Percentiles rank a stretch among this genome's conserved stretches.
Conservation (phyloP, 495 filamentous ascomycete species). For the Lentithecium fluviatile region DNA sequence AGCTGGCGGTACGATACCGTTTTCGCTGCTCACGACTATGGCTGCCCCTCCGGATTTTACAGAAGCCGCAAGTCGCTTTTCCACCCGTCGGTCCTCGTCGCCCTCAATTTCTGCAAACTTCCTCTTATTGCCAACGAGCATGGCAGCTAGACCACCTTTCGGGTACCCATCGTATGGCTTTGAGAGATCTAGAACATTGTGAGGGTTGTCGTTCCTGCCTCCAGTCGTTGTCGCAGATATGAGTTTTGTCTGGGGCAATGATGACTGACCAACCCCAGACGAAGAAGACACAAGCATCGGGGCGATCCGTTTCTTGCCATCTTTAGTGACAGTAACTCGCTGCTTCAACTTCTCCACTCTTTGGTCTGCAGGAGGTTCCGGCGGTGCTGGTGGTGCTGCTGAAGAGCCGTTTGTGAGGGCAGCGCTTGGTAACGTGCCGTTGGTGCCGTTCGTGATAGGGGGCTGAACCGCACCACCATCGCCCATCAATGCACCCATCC, state of each 20-base stretch:
- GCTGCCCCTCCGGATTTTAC: constrained; percentile 65
- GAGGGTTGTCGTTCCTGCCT: constrained; percentile 67
- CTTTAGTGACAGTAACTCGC: constrained; percentile 90
- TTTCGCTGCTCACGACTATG: constrained; percentile 71
- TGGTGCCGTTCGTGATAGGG: constrained; percentile 37
- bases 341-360: constrained; percentile 80
- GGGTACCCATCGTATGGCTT: constrained; percentile 94
- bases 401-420: constrained; percentile 40
- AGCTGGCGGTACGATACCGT: constrained; percentile 62
- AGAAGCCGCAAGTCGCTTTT: constrained; percentile 58
- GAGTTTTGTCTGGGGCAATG: constrained; percentile 79
- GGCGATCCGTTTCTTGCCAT: constrained; percentile 93
- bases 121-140: constrained; percentile 91
- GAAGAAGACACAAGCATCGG: constrained; percentile 86
- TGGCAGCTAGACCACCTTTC: constrained; percentile 77
- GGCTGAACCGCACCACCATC: constrained; percentile 48
- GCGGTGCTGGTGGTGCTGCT: constrained; percentile 23
- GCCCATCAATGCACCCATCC: constrained; percentile 98
- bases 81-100: constrained; percentile 65
- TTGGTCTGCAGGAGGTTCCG: constrained; percentile 56
- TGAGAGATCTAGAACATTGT: constrained; percentile 84
- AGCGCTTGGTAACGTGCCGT: constrained; percentile 44
- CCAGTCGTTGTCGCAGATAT: constrained; percentile 64
- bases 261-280: constrained; percentile 75
- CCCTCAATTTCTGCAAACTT: constrained; percentile 67